Evolutionary conservation across 1,139 yeast genomes (phyloP).

Genomic region (Zygosaccharomyces sapae): DNA sequence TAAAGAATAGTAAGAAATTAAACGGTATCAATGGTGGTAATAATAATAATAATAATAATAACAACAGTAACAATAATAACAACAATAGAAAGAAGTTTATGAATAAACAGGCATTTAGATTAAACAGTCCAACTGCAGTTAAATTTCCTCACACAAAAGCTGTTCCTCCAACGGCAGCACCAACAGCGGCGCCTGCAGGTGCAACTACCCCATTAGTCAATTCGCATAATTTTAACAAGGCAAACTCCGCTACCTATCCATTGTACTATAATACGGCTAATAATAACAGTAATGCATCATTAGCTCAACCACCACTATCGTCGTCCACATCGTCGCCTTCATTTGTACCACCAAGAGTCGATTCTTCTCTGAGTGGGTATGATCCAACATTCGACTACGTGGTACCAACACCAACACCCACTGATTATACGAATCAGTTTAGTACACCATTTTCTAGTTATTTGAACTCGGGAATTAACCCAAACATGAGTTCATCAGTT

Average conservation of each 20-base stretch:
- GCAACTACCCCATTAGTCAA: constrained; percentile 13
- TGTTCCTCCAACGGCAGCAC: constrained; percentile 10
- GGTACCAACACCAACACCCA: constrained; percentile 15
- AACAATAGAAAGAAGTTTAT: constrained; percentile 13
- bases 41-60: constrained; percentile 8
- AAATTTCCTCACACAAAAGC: constrained; percentile 10
- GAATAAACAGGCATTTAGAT: constrained; percentile 10
- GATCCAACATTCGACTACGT: constrained; percentile 18
- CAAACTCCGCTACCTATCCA: constrained; percentile 22
- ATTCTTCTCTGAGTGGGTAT: constrained; percentile 19
- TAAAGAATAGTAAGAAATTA: constrained; percentile 11
- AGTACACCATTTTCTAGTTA: constrained; percentile 12
- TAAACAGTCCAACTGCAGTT: constrained; percentile 10
- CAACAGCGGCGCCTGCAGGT: too few relatives aligned
- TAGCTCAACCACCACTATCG: constrained; percentile 16
- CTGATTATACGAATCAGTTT: constrained; percentile 17
- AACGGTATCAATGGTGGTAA: constrained; percentile 7
- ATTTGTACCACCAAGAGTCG: constrained; percentile 19
- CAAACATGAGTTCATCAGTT: constrained; percentile 5
- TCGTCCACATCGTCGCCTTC: constrained; percentile 24
- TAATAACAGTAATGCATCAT: constrained; percentile 16
- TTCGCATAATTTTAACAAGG: constrained; percentile 24
- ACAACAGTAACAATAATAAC: constrained; percentile 9
- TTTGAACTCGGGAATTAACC: constrained; percentile 10
- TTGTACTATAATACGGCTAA: constrained; percentile 21